A percentile compares a stretch with the other conserved stretches of the same genome.
phyloP scores from a whole-genome alignment of 805 yeast genomes.

The Sugiyamaella valdiviana region DNA sequence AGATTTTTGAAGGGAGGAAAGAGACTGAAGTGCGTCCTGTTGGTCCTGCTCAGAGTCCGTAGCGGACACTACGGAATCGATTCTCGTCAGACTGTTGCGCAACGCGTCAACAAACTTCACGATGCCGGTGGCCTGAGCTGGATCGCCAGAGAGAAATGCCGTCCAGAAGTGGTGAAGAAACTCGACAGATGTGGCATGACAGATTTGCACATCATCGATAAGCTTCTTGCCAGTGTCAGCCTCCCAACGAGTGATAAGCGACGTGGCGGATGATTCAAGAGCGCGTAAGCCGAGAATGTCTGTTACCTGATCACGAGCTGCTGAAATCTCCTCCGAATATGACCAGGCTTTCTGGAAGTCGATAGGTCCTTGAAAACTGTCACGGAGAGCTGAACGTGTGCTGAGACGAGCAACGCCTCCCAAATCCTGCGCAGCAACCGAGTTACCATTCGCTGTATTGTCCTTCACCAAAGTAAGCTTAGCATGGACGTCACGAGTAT shows the following conservation, averaged over 20 bases:
- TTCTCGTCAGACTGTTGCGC: constrained; percentile 42
- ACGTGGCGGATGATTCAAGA: constrained; percentile 12
- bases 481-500: constrained; percentile 5
- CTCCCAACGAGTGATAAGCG: constrained; percentile 6
- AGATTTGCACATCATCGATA: constrained; percentile 48
- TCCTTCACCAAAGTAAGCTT: constrained; percentile 15
- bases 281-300: constrained; percentile 15
- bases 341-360: constrained; percentile 9
- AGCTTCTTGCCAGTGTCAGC: constrained; percentile 29
- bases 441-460: not conserved
- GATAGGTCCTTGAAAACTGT: not conserved
- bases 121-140: constrained; percentile 39
- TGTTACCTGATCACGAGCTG: constrained; percentile 14
- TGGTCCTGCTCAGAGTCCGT: constrained; percentile 18
- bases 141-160: constrained; percentile 27
- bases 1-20: constrained; percentile 43
- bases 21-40: constrained; percentile 16
- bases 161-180: constrained; percentile 70
- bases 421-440: not conserved
- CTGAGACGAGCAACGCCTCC: not conserved
- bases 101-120: constrained; percentile 45
- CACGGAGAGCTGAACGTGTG: not conserved
- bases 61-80: constrained; percentile 31
- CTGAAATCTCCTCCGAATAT: constrained; percentile 11
- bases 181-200: constrained; percentile 70